A percentile compares a stretch with the other conserved stretches of the same genome.
phyloP scores from a whole-genome alignment of 1,284 basidiomycete species.

The Leccinum angustisporum region DNA sequence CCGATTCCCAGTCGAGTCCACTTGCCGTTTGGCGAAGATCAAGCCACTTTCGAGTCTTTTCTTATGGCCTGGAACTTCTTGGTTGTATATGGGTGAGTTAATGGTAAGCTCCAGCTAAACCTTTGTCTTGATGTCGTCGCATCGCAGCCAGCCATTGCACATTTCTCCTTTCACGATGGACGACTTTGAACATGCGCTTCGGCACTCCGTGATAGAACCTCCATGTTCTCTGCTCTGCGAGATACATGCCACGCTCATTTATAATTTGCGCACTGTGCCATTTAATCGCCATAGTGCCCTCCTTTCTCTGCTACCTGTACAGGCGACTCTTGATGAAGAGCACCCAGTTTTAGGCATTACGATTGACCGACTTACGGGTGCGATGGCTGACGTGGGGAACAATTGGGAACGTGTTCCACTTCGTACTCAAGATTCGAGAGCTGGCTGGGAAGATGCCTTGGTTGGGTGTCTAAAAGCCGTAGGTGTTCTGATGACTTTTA shows the following conservation, averaged over 20 bases:
- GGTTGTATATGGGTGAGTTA: conserved; percentile 82
- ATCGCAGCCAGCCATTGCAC: conserved; percentile 75
- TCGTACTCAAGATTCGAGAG: conserved; percentile 60
- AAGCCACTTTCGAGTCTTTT: conserved; percentile 79
- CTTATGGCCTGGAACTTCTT: conserved; percentile 92
- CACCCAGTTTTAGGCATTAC: conserved; percentile 52
- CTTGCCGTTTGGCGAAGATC: conserved; percentile 75
- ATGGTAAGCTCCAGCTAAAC: conserved; percentile 1
- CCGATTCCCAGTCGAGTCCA: conserved; percentile 63
- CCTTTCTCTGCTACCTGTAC: conserved; percentile 56
- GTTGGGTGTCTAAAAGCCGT: conserved; percentile 90
- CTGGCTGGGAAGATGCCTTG: conserved; percentile 84
- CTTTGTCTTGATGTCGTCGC: conserved; percentile 2
- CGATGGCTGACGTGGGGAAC: conserved; percentile 72
- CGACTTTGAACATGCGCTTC: conserved; percentile 87
- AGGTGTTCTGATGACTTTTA: conserved; percentile 34
- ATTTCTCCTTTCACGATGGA: conserved; percentile 93
- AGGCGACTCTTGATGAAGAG: conserved; percentile 41
- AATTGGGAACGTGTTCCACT: conserved; percentile 80
- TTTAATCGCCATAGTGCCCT: conserved; percentile 71
- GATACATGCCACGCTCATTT: conserved; percentile 87
- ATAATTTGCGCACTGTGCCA: conserved; percentile 79
- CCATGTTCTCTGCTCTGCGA: conserved; percentile 82
- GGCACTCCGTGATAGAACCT: conserved; percentile 71
- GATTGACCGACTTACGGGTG: conserved; percentile 56